A percentile compares a stretch with the other conserved stretches of the same genome.
phyloP scores from a whole-genome alignment of 2,329 filamentous ascomycete species.

The Seiridium cupressi region DNA sequence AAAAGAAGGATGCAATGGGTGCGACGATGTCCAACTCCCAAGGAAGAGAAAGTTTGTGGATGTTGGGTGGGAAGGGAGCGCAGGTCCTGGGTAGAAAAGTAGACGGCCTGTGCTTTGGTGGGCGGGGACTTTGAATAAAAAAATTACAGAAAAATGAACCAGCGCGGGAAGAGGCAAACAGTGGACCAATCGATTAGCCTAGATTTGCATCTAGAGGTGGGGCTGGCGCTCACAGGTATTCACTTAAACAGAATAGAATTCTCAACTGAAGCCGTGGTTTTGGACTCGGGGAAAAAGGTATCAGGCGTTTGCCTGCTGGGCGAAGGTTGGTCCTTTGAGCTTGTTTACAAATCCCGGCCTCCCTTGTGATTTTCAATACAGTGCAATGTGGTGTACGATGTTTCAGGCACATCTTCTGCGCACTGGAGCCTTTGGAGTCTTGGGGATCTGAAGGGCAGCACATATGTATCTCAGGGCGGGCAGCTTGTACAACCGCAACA shows the following conservation, averaged over 20 bases:
- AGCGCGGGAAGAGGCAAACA: not conserved
- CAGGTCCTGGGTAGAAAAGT: not conserved
- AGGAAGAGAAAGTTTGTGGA: slow-evolving; percentile 12
- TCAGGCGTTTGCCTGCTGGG: too few relatives aligned
- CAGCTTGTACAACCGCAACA: too few relatives aligned
- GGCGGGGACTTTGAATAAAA: not conserved
- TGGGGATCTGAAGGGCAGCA: too few relatives aligned
- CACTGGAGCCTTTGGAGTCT: too few relatives aligned
- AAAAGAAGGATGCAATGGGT: slow-evolving; percentile 21
- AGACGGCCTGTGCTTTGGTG: not conserved
- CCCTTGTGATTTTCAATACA: too few relatives aligned
- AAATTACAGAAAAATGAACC: not conserved
- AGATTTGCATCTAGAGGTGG: slow-evolving; percentile 7
- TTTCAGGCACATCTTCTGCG: too few relatives aligned
- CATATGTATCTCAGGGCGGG: too few relatives aligned
- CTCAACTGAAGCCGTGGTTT: too few relatives aligned
- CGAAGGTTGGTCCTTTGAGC: too few relatives aligned
- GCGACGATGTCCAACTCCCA: slow-evolving; percentile 12
- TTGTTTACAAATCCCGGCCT: too few relatives aligned
- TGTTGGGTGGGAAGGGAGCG: slow-evolving; percentile 8
- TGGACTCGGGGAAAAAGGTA: too few relatives aligned
- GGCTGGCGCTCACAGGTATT: not conserved
- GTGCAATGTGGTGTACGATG: too few relatives aligned
- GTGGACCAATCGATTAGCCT: slow-evolving; percentile 3
- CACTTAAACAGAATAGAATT: not conserved